Base-by-base conservation (phyloP, 2,329 filamentous ascomycete genomes). In the Metarhizium anisopliae region DNA sequence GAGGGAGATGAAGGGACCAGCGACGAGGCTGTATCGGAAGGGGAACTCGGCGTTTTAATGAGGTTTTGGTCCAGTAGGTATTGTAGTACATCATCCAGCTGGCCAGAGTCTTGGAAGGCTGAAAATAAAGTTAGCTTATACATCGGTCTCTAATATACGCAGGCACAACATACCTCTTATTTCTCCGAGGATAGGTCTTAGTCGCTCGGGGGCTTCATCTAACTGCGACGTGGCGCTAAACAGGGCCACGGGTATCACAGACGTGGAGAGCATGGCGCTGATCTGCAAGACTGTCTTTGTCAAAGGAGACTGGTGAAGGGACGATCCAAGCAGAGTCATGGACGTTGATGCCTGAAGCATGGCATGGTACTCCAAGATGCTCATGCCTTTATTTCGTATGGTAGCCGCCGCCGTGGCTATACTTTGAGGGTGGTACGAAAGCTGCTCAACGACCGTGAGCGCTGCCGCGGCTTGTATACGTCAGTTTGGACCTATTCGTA, bases 11-110 rank as follows among this genome's bases (percentile, higher is more conserved):
- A 62, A 25, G 55, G 42, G 11, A 54, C 29, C n/a, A 58, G 52
- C 7, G 61, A 57, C 0, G 20, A 56, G 38, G 51, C 50, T 2
- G 42, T 52, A 14, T 54, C 55, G n/a, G 49, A 57, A 6, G 52
- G 49, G 5, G 55, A 40, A 5, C 47, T 16, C 11, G 60, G 57
- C 5, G 59, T 61, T 30, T 65, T 62, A 45, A 65, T 63, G 8
- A 63, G 62, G 36, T 63, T 61, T 36, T 62, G 59, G 47, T 64
- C 62, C n/a, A 63, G 56, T 4, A 66, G 58, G 50, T 61, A 62
- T 49, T 63, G 63, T 13, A 66, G 49, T 4, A 63, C 58, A 20
- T 62, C 58, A 30, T 64, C 60, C n/a, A 64, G 49, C n/a, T 56
- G 59, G 3, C 47, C 56, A 20, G 58, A 50, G 11, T 59, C 56